phyloP scores from a whole-genome alignment of 139 green algal species.

The Micromonas commoda region DNA sequence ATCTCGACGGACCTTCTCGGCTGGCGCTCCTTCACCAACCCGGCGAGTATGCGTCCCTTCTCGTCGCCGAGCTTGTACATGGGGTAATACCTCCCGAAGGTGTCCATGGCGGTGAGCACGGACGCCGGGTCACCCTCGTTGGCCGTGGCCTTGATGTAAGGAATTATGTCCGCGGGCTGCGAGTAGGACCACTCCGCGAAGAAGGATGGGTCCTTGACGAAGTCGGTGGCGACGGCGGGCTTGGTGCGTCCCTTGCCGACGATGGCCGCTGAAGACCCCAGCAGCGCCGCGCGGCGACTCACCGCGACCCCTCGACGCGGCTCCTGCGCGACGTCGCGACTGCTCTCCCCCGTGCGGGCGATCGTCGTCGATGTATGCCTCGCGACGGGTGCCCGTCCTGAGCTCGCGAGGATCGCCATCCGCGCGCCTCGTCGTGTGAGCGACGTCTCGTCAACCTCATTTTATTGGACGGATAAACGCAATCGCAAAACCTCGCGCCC shows the following conservation, averaged over 20 bases:
- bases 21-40: slow-evolving; percentile 7
- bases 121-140: neutral
- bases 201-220: neutral
- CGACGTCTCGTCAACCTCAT: no score
- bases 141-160: slow-evolving; percentile 15
- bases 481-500: no score
- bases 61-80: slow-evolving; percentile 23
- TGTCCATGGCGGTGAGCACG: slow-evolving; percentile 12
- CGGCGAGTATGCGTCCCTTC: slow-evolving; percentile 16
- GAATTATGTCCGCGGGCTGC: slow-evolving; percentile 30
- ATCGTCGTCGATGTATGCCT: no score
- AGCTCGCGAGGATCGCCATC: no score
- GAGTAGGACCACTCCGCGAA: slow-evolving; percentile 27
- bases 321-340: no score
- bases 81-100: slow-evolving; percentile 18
- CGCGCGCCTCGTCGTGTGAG: no score
- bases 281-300: neutral
- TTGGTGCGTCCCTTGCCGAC: neutral
- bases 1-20: slow-evolving; percentile 20
- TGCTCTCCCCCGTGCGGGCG: no score
- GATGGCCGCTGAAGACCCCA: neutral
- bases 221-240: neutral
- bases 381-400: no score
- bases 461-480: no score
- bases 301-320: no score